Conservation (phyloP, 495 filamentous ascomycete species). For the Penicillium subrubescens region DNA sequence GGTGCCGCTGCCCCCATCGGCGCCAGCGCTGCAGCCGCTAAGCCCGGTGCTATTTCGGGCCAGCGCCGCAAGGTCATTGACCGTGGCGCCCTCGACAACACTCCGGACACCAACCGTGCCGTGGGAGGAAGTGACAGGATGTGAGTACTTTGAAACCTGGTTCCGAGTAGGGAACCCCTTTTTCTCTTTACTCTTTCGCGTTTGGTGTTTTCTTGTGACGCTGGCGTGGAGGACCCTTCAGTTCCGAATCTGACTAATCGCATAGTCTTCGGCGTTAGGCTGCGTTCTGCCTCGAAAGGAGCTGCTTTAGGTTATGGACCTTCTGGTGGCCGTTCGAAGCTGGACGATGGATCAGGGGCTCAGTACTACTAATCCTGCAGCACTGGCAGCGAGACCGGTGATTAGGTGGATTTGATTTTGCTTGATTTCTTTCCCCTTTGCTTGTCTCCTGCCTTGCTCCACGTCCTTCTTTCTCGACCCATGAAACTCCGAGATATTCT, state of each 20-base stretch:
- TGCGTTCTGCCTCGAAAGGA: conserved; percentile 89
- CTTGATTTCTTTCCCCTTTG: conserved; percentile 21
- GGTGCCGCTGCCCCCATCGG: conserved; percentile 62
- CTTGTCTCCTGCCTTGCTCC: conserved; percentile 37
- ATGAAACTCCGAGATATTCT: conserved; percentile 32
- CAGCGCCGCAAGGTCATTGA: conserved; percentile 85
- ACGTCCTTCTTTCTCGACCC: conserved; percentile 26
- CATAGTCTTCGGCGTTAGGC: conserved; percentile 91
- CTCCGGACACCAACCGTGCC: conserved; percentile 83
- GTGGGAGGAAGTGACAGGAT: conserved; percentile 95
- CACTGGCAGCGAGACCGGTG: conserved; percentile 33
- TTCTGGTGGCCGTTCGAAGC: conserved; percentile 75
- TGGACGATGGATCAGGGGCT: conserved; percentile 62
- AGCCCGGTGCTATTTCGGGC: conserved; percentile 72
- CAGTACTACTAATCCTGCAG: conserved; percentile 63
- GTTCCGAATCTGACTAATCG: conserved; percentile 80
- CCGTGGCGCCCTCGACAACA: conserved; percentile 72
- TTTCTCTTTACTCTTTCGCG: conserved; percentile 61
- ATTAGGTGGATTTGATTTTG: conserved; percentile 16
- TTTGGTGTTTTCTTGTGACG: conserved; percentile 80
- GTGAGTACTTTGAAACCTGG: conserved; percentile 85
- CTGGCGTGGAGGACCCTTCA: conserved; percentile 72
- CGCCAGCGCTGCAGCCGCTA: conserved; percentile 59
- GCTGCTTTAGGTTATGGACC: conserved; percentile 69
- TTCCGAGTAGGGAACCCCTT: conserved; percentile 90